Conservation (phyloP, 805 yeast genomes). For the Komagataella phaffii region DNA sequence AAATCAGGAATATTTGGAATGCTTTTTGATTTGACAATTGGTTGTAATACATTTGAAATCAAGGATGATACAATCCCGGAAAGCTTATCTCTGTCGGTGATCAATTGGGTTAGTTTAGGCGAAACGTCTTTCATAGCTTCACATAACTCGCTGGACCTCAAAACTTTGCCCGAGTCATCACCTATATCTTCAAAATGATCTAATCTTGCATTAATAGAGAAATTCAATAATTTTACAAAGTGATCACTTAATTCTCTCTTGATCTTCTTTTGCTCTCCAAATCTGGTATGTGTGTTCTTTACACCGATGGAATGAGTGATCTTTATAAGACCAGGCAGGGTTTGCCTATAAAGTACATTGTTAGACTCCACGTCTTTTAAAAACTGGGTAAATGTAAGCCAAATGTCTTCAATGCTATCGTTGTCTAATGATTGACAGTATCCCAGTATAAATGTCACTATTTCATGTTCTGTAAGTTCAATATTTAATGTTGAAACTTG, state of each 20-base stretch:
- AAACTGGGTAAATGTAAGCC: constrained; percentile 43
- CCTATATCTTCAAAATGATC: neutral
- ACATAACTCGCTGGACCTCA: constrained; percentile 20
- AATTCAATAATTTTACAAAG: constrained; percentile 17
- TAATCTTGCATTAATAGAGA: constrained; percentile 1
- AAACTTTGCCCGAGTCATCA: neutral
- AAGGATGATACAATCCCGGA: constrained; percentile 34
- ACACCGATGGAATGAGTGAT: constrained; percentile 36
- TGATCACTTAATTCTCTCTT: constrained; percentile 33
- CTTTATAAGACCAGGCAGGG: constrained; percentile 40
- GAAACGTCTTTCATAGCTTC: constrained; percentile 25
- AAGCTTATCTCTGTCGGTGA: constrained; percentile 52
- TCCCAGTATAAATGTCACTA: constrained; percentile 39
- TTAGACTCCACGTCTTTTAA: constrained; percentile 44
- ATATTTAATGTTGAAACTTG: constrained; percentile 33
- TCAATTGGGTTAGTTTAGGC: constrained; percentile 24
- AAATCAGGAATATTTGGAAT: constrained; percentile 23
- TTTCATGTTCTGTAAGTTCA: constrained; percentile 26
- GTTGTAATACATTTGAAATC: constrained; percentile 36
- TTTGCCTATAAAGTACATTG: constrained; percentile 27
- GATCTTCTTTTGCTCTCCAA: constrained; percentile 47
- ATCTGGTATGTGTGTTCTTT: constrained; percentile 44
- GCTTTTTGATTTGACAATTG: constrained; percentile 34
- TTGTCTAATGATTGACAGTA: constrained; percentile 58
- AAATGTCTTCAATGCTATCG: constrained; percentile 73